Base-by-base conservation (phyloP, 106 monocot genomes). In the Phalaenopsis aphrodite region DNA sequence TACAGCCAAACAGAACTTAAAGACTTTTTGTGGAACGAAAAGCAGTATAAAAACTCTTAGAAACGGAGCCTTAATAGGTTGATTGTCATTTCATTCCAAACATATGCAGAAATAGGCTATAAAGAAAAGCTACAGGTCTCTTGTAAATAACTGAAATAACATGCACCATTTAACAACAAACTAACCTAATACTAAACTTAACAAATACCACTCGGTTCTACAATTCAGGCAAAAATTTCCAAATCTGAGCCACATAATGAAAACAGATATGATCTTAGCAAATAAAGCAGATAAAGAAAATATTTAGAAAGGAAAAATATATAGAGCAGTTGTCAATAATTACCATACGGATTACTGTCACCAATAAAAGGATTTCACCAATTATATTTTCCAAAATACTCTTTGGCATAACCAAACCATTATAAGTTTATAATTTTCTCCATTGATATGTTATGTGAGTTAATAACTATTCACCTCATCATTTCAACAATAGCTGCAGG, bases 401-500 rank as follows among this genome's bases (percentile, higher is more conserved):
- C 36, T 69, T 69, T 69, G 15, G 14, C 4, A 15, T 12, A 3
- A 12, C 38, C 36, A 69, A 69, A 69, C 23, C 1, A 39, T 14
- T 38, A 69, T 69, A 69, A 39, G 30, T 30, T 30, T 30, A 30
- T 30, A 30, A 30, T 36, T 41, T 38, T 69, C 15, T 69, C 38
- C 39, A 39, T 69, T 5, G 5, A 69, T 69, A 69, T 4, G 38
- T 19, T 12, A 21, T 16, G n/a, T 21, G 41, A 74, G 5, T 74
- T n/a, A 4, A 12, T 38, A 41, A 74, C 43, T 4, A 90, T 91
- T 90, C 82, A 99, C 99, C 87, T 95, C 69, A 95, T 55, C 36
- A 88, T 91, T 84, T 99, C 99, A 56, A 78, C 75, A 79, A 99
- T 89, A 82, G 92, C 88, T 72, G 80, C 90, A 68, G 99, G 93